Percentiles rank a stretch among this genome's conserved stretches.
These are phyloP conservation scores for Lachnellula arida DNA, from an alignment of 2,329 filamentous ascomycete species.

Conservation along the genomic window DNA sequence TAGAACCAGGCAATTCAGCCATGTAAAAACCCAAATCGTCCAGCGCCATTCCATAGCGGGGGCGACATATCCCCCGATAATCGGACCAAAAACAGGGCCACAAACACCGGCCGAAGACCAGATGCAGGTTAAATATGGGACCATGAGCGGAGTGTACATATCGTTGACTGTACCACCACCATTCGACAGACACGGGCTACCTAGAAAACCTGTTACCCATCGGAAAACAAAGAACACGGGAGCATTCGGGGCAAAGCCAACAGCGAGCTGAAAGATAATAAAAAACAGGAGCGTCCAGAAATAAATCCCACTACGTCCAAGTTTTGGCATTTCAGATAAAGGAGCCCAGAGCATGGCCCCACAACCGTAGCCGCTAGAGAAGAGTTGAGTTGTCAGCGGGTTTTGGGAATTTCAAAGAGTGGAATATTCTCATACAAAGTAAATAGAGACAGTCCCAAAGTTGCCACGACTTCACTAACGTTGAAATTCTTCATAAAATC, in stretches of 20 bases:
- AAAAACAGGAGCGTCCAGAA: constrained; percentile 62
- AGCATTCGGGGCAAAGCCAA: constrained; percentile 49
- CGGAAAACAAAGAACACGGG: constrained; percentile 55
- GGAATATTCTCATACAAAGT: background rate
- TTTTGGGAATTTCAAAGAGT: background rate
- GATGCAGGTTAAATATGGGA: constrained; percentile 51
- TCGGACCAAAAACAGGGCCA: constrained; percentile 52
- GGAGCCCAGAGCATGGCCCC: constrained; percentile 61
- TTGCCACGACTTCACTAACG: constrained; percentile 36
- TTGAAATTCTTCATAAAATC: constrained; percentile 48
- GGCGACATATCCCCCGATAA: constrained; percentile 54
- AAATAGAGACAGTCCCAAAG: background rate
- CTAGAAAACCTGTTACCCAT: constrained; percentile 60
- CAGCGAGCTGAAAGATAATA: constrained; percentile 58
- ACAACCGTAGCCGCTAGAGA: constrained; percentile 46
- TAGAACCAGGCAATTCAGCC: constrained; percentile 51
- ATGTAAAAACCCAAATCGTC: constrained; percentile 58
- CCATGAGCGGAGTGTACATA: constrained; percentile 45
- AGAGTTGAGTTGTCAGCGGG: background rate
- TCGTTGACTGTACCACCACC: constrained; percentile 45
- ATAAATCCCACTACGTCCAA: constrained; percentile 64
- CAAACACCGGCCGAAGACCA: constrained; percentile 45
- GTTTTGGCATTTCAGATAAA: constrained; percentile 56
- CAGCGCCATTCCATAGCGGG: constrained; percentile 53
- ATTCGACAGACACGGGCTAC: constrained; percentile 57